These are phyloP conservation scores for Mixia osmundae DNA, from an alignment of 1,284 basidiomycete genomes.

Conservation along the genomic window DNA sequence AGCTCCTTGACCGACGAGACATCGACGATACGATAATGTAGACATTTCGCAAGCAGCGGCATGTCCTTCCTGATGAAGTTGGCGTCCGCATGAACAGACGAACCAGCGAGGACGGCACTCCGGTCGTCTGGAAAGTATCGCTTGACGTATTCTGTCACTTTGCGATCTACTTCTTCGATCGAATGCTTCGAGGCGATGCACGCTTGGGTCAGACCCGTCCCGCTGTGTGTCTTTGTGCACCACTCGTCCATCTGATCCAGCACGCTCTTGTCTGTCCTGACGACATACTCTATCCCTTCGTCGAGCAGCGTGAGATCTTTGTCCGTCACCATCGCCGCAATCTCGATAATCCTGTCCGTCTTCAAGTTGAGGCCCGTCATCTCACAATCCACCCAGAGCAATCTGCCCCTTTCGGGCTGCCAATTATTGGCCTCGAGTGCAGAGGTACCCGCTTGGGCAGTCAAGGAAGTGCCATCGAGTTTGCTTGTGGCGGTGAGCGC, in stretches of 20 bases:
- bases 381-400: too few relatives aligned
- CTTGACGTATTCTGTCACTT: slow-evolving; percentile 19
- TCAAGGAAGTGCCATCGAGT: too few relatives aligned
- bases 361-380: slow-evolving; percentile 27
- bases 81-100: slow-evolving; percentile 24
- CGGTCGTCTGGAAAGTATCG: slow-evolving; percentile 18
- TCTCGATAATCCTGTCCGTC: slow-evolving; percentile 27
- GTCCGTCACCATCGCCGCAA: slow-evolving; percentile 24
- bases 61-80: slow-evolving; percentile 14
- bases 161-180: slow-evolving; percentile 11
- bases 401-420: too few relatives aligned
- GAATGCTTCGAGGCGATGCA: slow-evolving; percentile 10
- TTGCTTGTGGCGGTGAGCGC: too few relatives aligned
- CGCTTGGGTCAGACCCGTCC: slow-evolving; percentile 15
- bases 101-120: slow-evolving; percentile 22
- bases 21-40: slow-evolving; percentile 24
- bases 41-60: neutral
- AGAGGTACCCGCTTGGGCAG: too few relatives aligned
- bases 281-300: slow-evolving; percentile 28
- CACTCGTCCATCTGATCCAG: slow-evolving; percentile 23
- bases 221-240: slow-evolving; percentile 3
- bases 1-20: slow-evolving; percentile 18
- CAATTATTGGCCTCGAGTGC: too few relatives aligned
- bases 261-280: slow-evolving; percentile 26
- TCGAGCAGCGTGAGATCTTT: slow-evolving; percentile 28